Base-by-base conservation (phyloP, 169 alveolate species). In the Sarcocystis neurona region DNA sequence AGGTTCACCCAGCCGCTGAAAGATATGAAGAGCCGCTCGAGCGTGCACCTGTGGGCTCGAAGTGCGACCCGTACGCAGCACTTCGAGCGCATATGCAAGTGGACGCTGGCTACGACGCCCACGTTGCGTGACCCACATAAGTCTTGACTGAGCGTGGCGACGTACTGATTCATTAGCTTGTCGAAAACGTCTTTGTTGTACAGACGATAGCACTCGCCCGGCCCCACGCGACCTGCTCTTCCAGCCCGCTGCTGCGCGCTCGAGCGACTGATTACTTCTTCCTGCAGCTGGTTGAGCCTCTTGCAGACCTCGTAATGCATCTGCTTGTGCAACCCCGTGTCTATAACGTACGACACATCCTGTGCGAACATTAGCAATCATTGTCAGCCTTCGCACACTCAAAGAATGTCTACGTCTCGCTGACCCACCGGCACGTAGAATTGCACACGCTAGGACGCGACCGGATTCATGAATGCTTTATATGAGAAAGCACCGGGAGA, bases 1-100 rank as follows among this genome's bases (percentile, higher is more conserved):
- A n/a, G n/a, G n/a, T n/a, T n/a, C 99, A 99, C 98, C 95, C 98
- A 99, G 27, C 94, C 98, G 79, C 98, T 98, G 92, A 97, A 98
- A 3, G 97, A 99, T 15, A 99, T 99, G 5, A 97, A 98, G 37
- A 97, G 99, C 0, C 98, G 98, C 87, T 99, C 99, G 3, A 98
- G 97, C 93, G 99, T 99, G 2, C 97, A 97, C 90, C 98, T 98
- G 90, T 92, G 99, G 63, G 94, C 98, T 39, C 99, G 99, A 27
- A 95, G 99, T 92, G 99, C 99, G 0, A 99, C 99, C 10, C 96
- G 99, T 90, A 98, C 99, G 0, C 98, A 98, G 0, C 99, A 99
- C 41, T 99, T 99, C 60, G 93, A 97, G 53, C 98, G 99, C 89
- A n/a, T n/a, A n/a, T n/a, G n/a, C n/a, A n/a, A n/a, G n/a, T n/a